These are phyloP conservation scores for Podaxis pistillaris DNA, from an alignment of 768 basidiomycete genomes.

Conservation along the genomic window DNA sequence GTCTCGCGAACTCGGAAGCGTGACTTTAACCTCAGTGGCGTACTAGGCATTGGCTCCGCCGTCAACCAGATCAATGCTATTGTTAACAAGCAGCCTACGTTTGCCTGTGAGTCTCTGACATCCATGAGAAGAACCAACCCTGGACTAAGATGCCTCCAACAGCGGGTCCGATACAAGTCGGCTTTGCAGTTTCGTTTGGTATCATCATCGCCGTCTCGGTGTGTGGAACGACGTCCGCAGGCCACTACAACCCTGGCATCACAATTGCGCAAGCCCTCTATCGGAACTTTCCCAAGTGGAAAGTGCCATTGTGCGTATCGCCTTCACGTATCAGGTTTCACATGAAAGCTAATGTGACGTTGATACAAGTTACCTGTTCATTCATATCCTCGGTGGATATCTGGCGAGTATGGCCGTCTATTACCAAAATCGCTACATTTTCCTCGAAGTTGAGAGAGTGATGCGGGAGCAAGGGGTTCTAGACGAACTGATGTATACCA, in stretches of 20 bases:
- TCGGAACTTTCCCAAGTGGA: background rate
- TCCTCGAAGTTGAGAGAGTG: conserved; percentile 2
- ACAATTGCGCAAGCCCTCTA: conserved; percentile 1
- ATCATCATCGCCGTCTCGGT: conserved; percentile 20
- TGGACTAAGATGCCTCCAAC: background rate
- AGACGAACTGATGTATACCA: conserved; percentile 1
- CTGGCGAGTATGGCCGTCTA: conserved; percentile 4
- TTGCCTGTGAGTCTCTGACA: conserved; percentile 1
- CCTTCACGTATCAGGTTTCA: background rate
- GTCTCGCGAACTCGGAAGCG: background rate
- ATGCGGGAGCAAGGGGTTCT: conserved; percentile 6
- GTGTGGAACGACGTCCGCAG: background rate
- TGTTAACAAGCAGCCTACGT: conserved; percentile 4
- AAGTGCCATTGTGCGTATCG: conserved; percentile 9
- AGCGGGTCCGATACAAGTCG: conserved; percentile 20
- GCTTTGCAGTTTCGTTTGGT: conserved; percentile 21
- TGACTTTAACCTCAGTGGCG: background rate
- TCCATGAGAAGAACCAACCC: background rate
- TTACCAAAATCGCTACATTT: conserved; percentile 1
- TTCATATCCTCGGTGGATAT: conserved; percentile 9
- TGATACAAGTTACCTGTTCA: background rate
- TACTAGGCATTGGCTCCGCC: conserved; percentile 1
- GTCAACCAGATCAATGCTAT: conserved; percentile 3
- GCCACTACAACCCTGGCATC: conserved; percentile 5
- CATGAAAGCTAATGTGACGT: background rate